Conservation (phyloP, 192 early-diverging fungal genomes). For the Backusella circina region DNA sequence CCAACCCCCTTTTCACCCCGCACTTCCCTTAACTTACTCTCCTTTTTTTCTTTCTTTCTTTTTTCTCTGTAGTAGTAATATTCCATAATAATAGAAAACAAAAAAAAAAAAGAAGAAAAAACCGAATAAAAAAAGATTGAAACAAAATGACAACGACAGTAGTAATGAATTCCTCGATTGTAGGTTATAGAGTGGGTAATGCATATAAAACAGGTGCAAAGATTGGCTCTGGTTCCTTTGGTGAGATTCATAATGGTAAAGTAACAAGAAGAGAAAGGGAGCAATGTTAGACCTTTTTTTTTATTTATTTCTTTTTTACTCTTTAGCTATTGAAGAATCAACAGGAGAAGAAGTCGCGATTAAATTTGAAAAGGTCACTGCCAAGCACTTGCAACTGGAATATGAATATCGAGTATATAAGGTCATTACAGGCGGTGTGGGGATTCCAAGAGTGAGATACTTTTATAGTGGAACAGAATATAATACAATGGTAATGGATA, state of each 20-base stretch:
- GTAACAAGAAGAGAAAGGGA: not conserved
- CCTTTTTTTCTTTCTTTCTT: not conserved
- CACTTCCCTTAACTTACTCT: not conserved
- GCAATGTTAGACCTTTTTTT: too few species aligned
- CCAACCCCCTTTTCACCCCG: not conserved
- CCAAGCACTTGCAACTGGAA: slow-evolving; percentile 95
- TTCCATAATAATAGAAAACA: not conserved
- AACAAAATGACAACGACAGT: not conserved
- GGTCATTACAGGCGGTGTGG: slow-evolving; percentile 87
- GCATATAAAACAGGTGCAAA: slow-evolving; percentile 92
- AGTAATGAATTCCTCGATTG: slow-evolving; percentile 6
- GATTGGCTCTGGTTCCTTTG: slow-evolving; percentile 96
- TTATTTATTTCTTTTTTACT: too few species aligned
- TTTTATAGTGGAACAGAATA: slow-evolving; percentile 79
- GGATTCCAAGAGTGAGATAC: slow-evolving; percentile 82
- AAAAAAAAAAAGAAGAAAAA: not conserved
- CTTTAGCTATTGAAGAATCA: slow-evolving; percentile 70
- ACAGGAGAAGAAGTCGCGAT: slow-evolving; percentile 97
- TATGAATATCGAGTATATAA: slow-evolving; percentile 97
- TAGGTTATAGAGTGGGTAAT: slow-evolving; percentile 79
- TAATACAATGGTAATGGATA: slow-evolving; percentile 85
- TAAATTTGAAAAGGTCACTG: slow-evolving; percentile 91
- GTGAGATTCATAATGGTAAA: slow-evolving; percentile 92
- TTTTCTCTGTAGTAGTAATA: not conserved
- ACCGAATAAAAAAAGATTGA: not conserved